Evolutionary conservation across 1,284 basidiomycete genomes (phyloP), one percentile per base, ranked within the genome.

Genomic region (Cystobasidiaceae sp.): DNA sequence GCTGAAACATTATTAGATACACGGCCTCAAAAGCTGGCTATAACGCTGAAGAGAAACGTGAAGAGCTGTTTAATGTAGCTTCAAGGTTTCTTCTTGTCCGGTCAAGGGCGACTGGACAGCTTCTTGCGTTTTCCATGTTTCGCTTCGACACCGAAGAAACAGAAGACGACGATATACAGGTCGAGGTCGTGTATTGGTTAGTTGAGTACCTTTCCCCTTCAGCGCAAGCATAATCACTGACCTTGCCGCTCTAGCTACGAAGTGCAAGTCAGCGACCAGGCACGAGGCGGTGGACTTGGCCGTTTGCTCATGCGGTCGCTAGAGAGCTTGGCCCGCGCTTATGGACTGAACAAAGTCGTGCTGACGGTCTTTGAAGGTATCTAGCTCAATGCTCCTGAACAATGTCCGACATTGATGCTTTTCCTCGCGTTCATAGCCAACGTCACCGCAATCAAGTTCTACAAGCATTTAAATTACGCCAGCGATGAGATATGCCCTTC

Each of bases 81-180:
- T 70, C 70, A 17, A 65, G 71, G 13, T 70, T 73, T 54, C 21
- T 72, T 32, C 6, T 71, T 4, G 32, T 69, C 1, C 59, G 52
- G 17, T 11, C 50, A 1, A 15, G 32, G 8, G 13, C 13, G 15
- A 5, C 23, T 0, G 6, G 19, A 8, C 21, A 13, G 1, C 39
- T 62, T 9, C 23, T 67, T 17, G 72, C 66, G 3, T 73, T 66
- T 56, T 45, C 69, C 33, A 69, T 71, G 45, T 73, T 70, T 33
- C 55, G 72, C 4, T 73, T 71, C 44, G 72, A 73, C 50, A 69
- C 59, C 7, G 72, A 73, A 23, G 69, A 70, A 25, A 70, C 54
- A 15, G 27, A 67, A 2, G 68, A 67, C 1, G 60, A 61, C 3
- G 68, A 68, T 6, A 56, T 51, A 8, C 44, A 67, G 1, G 60